A percentile compares a stretch with the other conserved stretches of the same genome.
phyloP scores from a whole-genome alignment of 148 eudicot species.

The Linanthus parryae region DNA sequence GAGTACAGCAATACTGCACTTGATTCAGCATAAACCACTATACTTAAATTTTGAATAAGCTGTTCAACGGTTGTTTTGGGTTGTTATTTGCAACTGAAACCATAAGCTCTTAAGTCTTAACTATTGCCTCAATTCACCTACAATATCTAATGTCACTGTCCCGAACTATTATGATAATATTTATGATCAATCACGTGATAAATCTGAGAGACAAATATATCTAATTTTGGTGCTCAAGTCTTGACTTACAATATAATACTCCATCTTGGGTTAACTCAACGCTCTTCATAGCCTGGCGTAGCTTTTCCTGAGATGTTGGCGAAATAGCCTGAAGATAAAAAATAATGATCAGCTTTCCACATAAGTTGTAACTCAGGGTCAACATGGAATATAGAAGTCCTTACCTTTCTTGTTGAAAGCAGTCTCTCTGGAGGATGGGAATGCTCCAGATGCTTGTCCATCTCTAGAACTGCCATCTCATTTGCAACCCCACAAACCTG shows the following conservation, averaged over 20 bases:
- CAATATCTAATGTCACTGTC: no score
- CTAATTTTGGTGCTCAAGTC: background rate
- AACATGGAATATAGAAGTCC: background rate
- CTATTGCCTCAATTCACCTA: no score
- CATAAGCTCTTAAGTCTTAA: no score
- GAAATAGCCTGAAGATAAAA: conserved; percentile 58
- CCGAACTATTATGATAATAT: no score
- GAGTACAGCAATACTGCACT: no score
- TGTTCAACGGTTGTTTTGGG: no score
- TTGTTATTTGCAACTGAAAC: no score
- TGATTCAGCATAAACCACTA: no score
- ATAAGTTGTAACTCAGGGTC: no score
- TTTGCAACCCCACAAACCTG: conserved; percentile 13
- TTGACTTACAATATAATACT: conserved; percentile 43
- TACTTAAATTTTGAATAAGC: no score
- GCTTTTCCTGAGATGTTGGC: conserved; percentile 72
- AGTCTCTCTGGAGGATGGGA: conserved; percentile 63
- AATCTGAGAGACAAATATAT: background rate
- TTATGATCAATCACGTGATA: background rate
- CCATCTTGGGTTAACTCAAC: conserved; percentile 24
- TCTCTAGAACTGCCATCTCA: conserved; percentile 21
- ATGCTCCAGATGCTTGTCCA: conserved; percentile 10
- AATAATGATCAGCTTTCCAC: no score
- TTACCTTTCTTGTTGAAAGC: conserved; percentile 71
- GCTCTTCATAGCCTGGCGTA: conserved; percentile 54